phyloP scores from a whole-genome alignment of 2,329 filamentous ascomycete species.

The Epichloe sp. region DNA sequence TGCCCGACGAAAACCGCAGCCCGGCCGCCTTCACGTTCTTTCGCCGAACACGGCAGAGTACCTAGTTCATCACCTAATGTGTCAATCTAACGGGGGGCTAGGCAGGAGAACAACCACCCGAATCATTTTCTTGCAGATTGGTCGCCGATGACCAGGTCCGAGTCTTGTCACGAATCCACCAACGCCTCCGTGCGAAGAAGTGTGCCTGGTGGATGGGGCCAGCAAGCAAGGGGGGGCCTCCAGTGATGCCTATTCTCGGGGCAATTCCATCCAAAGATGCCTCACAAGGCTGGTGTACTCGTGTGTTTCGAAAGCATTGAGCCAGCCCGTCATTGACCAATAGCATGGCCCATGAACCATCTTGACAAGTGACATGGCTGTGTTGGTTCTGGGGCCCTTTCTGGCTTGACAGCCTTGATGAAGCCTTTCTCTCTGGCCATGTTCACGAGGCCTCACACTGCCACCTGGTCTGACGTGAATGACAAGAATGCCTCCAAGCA shows the following conservation, averaged over 20 bases:
- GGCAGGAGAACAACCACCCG: neutral
- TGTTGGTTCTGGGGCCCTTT: neutral
- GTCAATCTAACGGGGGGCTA: neutral
- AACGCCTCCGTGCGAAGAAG: neutral
- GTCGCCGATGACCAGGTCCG: neutral
- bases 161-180: neutral
- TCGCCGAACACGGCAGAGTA: neutral
- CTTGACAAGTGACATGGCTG: neutral
- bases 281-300: neutral
- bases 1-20: neutral
- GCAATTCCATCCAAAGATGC: neutral
- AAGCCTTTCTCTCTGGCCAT: neutral
- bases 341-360: neutral
- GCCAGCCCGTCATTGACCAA: neutral
- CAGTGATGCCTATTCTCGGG: neutral
- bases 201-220: neutral
- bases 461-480: neutral
- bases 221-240: neutral
- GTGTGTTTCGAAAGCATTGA: neutral
- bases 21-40: neutral
- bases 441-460: conserved; percentile 1
- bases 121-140: neutral
- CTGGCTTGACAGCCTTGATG: neutral
- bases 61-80: too few relatives aligned
- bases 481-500: neutral